phyloP scores from a whole-genome alignment of 352 stramenopile genomes.

The Albugo laibachii region DNA sequence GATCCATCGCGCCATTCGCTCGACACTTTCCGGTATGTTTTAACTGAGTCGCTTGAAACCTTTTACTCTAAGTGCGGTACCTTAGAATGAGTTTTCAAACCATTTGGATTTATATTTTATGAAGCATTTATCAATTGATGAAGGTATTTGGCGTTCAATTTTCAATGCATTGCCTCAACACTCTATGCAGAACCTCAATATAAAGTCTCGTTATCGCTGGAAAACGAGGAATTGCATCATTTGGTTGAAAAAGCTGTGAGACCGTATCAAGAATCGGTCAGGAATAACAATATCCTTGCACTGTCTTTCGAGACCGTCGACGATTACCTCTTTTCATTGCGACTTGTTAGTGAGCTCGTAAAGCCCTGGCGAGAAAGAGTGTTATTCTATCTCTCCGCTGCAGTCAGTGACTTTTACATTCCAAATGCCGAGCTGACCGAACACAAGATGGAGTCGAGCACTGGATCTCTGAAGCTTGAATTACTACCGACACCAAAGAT shows the following conservation, averaged over 20 bases:
- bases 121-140: conserved; percentile 13
- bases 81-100: conserved; percentile 19
- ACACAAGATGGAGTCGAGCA: conserved; percentile 96
- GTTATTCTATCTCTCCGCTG: conserved; percentile 92
- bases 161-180: too few relatives aligned
- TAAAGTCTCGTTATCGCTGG: too few relatives aligned
- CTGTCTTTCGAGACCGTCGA: conserved; percentile 89
- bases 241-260: conserved; percentile 17
- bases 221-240: too few relatives aligned
- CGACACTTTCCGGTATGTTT: conserved; percentile 29
- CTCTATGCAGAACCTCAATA: too few relatives aligned
- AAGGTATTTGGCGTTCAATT: too few relatives aligned
- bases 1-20: conserved; percentile 71
- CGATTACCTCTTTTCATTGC: conserved; percentile 91
- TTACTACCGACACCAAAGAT: conserved; percentile 92
- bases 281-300: conserved; percentile 44
- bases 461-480: conserved; percentile 49
- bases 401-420: conserved; percentile 98
- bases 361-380: conserved; percentile 32
- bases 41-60: neutral
- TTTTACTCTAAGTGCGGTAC: neutral
- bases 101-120: conserved; percentile 53
- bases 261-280: conserved; percentile 17
- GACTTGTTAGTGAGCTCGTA: conserved; percentile 50
- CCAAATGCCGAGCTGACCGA: conserved; percentile 65